A percentile compares a stretch with the other conserved stretches of the same genome.
Conservation (phyloP, 345 rosid genomes). For the Linum tenue region DNA sequence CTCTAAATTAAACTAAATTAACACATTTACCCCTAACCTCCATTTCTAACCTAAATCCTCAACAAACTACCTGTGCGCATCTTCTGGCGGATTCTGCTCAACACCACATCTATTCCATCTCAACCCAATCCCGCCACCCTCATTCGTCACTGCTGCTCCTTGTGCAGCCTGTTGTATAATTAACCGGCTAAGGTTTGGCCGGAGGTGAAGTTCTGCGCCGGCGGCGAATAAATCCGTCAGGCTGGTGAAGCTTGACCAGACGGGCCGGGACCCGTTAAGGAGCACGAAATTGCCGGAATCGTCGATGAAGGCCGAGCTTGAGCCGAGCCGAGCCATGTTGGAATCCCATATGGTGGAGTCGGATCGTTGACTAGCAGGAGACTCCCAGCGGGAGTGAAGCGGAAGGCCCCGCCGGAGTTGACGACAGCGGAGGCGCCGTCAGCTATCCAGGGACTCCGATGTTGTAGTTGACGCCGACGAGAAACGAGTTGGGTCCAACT, state of each 20-base stretch:
- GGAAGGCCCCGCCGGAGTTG: too few species aligned
- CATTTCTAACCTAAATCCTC: too few species aligned
- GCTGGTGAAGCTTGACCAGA: slow-evolving; percentile 52
- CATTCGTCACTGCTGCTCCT: too few species aligned
- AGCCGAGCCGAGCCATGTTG: slow-evolving; percentile 28
- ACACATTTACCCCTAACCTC: too few species aligned
- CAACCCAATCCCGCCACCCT: too few species aligned
- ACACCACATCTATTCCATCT: too few species aligned
- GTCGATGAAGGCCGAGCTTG: slow-evolving; percentile 39
- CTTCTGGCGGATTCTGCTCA: too few species aligned
- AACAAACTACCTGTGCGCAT: too few species aligned
- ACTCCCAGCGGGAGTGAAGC: too few species aligned
- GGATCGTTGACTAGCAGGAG: slow-evolving; percentile 8
- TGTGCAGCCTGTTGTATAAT: too few species aligned
- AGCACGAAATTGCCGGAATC: slow-evolving; percentile 43
- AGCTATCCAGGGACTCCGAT: slow-evolving; percentile 45
- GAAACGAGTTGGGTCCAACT: too few species aligned
- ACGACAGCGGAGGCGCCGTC: slow-evolving; percentile 13
- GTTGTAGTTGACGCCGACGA: slow-evolving; percentile 27
- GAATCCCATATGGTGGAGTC: slow-evolving; percentile 51
- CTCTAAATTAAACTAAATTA: too few species aligned
- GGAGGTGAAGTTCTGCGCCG: slow-evolving; percentile 31
- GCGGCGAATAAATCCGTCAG: slow-evolving; percentile 37
- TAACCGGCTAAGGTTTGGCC: neutral
- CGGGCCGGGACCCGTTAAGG: neutral